A percentile compares a stretch with the other conserved stretches of the same genome.
phyloP scores from a whole-genome alignment of 768 basidiomycete genomes.

The Phlebiopsis gigantea region DNA sequence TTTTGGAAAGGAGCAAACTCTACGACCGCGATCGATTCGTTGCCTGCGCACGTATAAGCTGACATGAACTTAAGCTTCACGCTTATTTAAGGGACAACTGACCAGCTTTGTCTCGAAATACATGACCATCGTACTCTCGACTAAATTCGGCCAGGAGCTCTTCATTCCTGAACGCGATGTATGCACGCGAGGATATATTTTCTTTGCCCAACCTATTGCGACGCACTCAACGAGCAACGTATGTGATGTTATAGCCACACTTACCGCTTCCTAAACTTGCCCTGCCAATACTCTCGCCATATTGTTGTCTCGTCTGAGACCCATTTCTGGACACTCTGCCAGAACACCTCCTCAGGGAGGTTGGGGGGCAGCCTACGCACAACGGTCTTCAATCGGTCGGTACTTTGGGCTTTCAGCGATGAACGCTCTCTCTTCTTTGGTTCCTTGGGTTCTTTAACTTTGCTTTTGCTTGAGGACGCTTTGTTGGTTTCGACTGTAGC shows the following conservation, averaged over 20 bases:
- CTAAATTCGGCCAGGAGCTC: constrained; percentile 72
- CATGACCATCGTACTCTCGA: constrained; percentile 83
- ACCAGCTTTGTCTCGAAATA: constrained; percentile 92
- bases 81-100: too few species aligned
- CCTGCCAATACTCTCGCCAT: constrained; percentile 65
- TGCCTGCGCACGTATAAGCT: constrained; percentile 52
- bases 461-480: not conserved
- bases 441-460: not conserved
- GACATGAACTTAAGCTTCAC: too few species aligned
- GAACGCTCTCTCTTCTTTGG: constrained; percentile 15
- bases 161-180: constrained; percentile 81
- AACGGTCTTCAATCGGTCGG: constrained; percentile 77
- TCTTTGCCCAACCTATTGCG: constrained; percentile 69
- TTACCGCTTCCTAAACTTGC: constrained; percentile 69
- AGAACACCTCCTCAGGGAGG: constrained; percentile 89
- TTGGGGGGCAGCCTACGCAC: constrained; percentile 88
- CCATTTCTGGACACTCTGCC: constrained; percentile 87
- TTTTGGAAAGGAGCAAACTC: constrained; percentile 95
- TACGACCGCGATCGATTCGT: constrained; percentile 82
- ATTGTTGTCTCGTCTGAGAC: constrained; percentile 64
- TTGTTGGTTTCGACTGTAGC: constrained; percentile 1
- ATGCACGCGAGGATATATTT: constrained; percentile 82
- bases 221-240: not conserved
- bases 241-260: constrained; percentile 15
- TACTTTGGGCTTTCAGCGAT: constrained; percentile 21